Evolutionary conservation across 2,329 filamentous ascomycete species (phyloP).

Genomic region (Pyrenophora teres): DNA sequence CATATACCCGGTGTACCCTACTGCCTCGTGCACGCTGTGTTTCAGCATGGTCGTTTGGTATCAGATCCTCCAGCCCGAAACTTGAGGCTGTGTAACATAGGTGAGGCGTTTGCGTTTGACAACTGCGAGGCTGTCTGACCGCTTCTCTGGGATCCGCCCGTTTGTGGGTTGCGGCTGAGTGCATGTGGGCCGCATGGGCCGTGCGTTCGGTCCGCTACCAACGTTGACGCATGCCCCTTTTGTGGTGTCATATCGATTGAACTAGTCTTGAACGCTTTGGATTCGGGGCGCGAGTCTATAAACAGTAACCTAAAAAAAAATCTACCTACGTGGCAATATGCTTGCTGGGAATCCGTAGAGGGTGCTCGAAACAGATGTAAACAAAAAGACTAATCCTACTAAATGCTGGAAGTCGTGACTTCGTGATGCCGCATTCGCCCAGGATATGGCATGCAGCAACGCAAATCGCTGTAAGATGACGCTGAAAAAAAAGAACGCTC

Average conservation of each 20-base stretch:
- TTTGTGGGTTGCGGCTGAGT: neutral
- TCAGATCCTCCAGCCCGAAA: slow-evolving; percentile 20
- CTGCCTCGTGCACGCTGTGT: slow-evolving; percentile 19
- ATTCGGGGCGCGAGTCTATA: too few relatives aligned
- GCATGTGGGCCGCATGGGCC: too few relatives aligned
- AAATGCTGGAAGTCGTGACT: slow-evolving; percentile 29
- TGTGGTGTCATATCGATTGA: too few relatives aligned
- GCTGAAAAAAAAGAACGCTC: slow-evolving; percentile 13
- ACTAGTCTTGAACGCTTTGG: too few relatives aligned
- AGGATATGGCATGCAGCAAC: neutral
- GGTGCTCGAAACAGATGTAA: too few relatives aligned
- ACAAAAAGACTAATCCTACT: neutral
- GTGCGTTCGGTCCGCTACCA: too few relatives aligned
- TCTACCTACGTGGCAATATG: slow-evolving; percentile 9
- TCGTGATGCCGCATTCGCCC: slow-evolving; percentile 14
- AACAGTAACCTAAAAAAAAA: slow-evolving; percentile 4
- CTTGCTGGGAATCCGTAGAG: neutral
- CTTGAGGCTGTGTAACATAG: slow-evolving; percentile 12
- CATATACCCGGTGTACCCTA: neutral
- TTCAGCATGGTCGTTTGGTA: slow-evolving; percentile 24
- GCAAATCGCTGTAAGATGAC: neutral
- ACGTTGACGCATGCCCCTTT: too few relatives aligned
- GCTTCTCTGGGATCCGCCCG: neutral
- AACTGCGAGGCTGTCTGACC: slow-evolving; percentile 12
- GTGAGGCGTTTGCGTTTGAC: slow-evolving; percentile 13